phyloP scores from a whole-genome alignment of 2,329 filamentous ascomycete species.

The Cercospora sp. region DNA sequence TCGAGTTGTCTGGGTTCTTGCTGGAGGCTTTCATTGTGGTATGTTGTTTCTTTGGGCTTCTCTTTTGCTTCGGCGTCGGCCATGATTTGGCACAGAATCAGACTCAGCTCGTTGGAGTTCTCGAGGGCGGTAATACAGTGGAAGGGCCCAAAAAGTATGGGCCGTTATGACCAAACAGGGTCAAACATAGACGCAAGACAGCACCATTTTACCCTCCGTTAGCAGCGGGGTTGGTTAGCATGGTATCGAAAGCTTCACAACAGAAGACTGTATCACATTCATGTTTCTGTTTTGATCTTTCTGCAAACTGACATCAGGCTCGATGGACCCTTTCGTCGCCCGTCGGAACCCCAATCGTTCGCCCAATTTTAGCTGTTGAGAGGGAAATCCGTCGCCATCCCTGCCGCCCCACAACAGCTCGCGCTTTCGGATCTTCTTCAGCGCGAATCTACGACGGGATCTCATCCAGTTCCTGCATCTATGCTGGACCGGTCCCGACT shows the following conservation, averaged over 20 bases:
- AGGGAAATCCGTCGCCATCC: neutral
- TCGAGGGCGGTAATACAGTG: slow-evolving; percentile 15
- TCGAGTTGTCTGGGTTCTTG: slow-evolving; percentile 20
- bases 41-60: slow-evolving; percentile 23
- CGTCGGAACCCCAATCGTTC: slow-evolving; percentile 12
- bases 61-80: slow-evolving; percentile 18
- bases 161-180: slow-evolving; percentile 9
- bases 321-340: neutral
- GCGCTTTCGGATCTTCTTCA: slow-evolving; percentile 13
- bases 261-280: neutral
- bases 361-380: slow-evolving; percentile 13
- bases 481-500: slow-evolving; percentile 7
- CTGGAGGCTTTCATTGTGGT: slow-evolving; percentile 26
- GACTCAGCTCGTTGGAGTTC: slow-evolving; percentile 19
- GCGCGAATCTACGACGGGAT: slow-evolving; percentile 5
- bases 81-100: slow-evolving; percentile 9
- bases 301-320: neutral
- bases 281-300: neutral
- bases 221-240: slow-evolving; percentile 25
- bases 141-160: slow-evolving; percentile 13
- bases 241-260: slow-evolving; percentile 22
- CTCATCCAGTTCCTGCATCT: slow-evolving; percentile 10
- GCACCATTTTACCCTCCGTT: slow-evolving; percentile 15
- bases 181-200: slow-evolving; percentile 17
- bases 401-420: slow-evolving; percentile 8